Evolutionary conservation across 2,329 filamentous ascomycete genomes (phyloP).

Genomic region (Diaporthe amygdali): DNA sequence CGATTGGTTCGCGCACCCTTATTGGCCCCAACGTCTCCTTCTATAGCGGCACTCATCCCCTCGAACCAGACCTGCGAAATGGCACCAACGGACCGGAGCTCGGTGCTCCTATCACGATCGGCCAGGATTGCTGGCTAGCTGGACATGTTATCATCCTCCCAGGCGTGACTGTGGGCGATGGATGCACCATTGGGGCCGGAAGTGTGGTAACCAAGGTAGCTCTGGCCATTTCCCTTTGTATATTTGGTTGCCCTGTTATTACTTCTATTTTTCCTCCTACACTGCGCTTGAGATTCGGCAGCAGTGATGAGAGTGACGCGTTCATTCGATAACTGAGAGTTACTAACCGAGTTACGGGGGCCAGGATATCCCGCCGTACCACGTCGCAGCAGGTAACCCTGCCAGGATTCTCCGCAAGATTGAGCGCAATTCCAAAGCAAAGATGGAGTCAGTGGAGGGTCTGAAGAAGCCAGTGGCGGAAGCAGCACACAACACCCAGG

Average conservation of each 20-base stretch:
- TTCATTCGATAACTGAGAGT: too few species aligned
- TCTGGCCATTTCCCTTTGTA: too few species aligned
- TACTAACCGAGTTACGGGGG: too few species aligned
- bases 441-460: too few species aligned
- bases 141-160: conserved; percentile 74
- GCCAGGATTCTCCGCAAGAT: conserved; percentile 59
- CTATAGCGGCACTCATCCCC: conserved; percentile 76
- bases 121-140: conserved; percentile 82
- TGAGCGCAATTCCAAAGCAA: too few species aligned
- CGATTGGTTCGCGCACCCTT: conserved; percentile 77
- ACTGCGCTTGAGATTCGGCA: too few species aligned
- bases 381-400: conserved; percentile 70
- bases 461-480: too few species aligned
- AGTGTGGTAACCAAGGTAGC: conserved; percentile 84
- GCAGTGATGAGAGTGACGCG: too few species aligned
- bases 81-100: conserved; percentile 76
- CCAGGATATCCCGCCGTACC: conserved; percentile 67
- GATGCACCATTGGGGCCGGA: conserved; percentile 76
- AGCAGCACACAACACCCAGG: too few species aligned
- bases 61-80: conserved; percentile 76
- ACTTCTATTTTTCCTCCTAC: too few species aligned
- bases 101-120: conserved; percentile 76
- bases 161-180: conserved; percentile 78
- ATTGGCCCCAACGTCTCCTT: conserved; percentile 80
- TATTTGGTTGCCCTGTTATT: too few species aligned